These are phyloP conservation scores for Aspergillus terreus DNA, from an alignment of 2,329 filamentous ascomycete species.

Conservation along the genomic window DNA sequence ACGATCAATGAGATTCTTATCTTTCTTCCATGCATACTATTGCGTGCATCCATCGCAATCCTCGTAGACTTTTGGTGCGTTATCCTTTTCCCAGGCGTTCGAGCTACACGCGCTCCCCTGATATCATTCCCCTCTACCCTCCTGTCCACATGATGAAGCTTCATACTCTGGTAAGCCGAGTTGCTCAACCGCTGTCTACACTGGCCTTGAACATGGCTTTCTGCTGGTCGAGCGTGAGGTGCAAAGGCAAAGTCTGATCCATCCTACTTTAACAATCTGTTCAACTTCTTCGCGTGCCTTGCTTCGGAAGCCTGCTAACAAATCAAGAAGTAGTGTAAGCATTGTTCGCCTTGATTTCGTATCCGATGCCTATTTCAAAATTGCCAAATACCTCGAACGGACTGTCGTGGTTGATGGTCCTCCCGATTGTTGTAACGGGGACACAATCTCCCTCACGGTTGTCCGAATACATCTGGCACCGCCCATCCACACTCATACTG, in stretches of 20 bases:
- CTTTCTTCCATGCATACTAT: background rate
- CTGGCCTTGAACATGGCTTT: conserved; percentile 11
- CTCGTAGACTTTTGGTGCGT: conserved; percentile 4
- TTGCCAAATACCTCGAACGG: too few relatives aligned
- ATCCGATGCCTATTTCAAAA: too few relatives aligned
- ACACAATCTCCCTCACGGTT: too few relatives aligned
- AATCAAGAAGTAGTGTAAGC: background rate
- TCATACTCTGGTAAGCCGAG: conserved; percentile 45
- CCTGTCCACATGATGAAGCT: conserved; percentile 33
- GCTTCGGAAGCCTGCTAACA: background rate
- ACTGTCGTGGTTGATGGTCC: too few relatives aligned
- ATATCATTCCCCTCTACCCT: background rate
- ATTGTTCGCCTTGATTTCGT: too few relatives aligned
- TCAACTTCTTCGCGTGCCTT: background rate
- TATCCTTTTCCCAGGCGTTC: background rate
- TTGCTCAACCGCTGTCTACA: conserved; percentile 37
- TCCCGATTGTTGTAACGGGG: too few relatives aligned
- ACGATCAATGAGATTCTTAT: conserved; percentile 1
- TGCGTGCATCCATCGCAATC: background rate
- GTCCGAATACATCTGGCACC: too few relatives aligned
- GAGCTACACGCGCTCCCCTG: background rate
- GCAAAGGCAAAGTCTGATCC: conserved; percentile 43
- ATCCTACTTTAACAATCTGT: background rate
- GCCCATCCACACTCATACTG: too few relatives aligned
- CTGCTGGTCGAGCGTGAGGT: conserved; percentile 44